Conservation (phyloP, 192 early-diverging fungal genomes). For the Backusella morwellensis region DNA sequence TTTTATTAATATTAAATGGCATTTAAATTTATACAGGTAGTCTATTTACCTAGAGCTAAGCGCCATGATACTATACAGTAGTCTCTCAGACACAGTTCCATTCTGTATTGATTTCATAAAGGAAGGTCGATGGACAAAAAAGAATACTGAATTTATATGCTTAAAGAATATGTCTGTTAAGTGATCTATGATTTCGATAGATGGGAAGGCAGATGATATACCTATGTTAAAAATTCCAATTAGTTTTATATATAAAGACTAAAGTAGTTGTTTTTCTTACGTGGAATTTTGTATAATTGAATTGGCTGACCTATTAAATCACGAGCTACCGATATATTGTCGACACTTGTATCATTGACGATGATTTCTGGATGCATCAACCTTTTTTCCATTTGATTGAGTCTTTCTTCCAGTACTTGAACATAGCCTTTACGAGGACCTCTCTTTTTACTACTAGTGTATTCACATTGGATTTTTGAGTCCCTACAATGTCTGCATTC, state of each 20-base stretch:
- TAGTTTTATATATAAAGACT: not conserved
- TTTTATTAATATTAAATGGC: not conserved
- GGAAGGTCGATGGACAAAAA: conserved; percentile 44
- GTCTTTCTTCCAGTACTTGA: conserved; percentile 28
- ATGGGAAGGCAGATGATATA: conserved; percentile 18
- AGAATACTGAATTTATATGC: conserved; percentile 41
- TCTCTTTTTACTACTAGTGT: conserved; percentile 15
- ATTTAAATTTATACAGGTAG: not conserved
- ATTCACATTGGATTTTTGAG: conserved; percentile 2
- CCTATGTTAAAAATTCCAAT: not conserved
- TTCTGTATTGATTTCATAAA: conserved; percentile 41
- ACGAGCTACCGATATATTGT: not conserved
- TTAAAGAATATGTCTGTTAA: conserved; percentile 48
- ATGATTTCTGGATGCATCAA: not conserved
- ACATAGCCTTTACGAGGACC: conserved; percentile 33
- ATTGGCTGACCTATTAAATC: not conserved
- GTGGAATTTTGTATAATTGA: not conserved
- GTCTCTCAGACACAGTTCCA: conserved; percentile 40
- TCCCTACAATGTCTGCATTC: conserved; percentile 18
- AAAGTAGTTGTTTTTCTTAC: not conserved
- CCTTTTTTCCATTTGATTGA: conserved; percentile 12
- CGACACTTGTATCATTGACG: not conserved
- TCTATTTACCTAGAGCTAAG: conserved; percentile 33
- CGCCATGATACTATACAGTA: conserved; percentile 47
- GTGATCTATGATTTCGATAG: conserved; percentile 42